These are phyloP conservation scores for Phylloboletellus chloephorus DNA, from an alignment of 1,284 basidiomycete species.

Conservation along the genomic window DNA sequence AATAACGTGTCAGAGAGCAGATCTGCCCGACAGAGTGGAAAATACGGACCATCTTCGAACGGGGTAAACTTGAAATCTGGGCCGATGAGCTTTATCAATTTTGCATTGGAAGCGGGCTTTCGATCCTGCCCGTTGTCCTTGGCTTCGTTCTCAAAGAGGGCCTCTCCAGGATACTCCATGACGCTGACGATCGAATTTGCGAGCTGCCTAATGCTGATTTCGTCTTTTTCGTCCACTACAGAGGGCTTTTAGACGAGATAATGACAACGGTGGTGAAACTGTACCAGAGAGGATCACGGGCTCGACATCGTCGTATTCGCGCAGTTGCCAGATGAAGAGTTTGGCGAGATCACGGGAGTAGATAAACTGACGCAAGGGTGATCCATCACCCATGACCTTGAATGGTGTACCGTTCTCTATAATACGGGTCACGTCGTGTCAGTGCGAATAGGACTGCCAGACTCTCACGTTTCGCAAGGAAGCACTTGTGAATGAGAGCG, in stretches of 20 bases:
- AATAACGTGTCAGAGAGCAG: slow-evolving; percentile 1
- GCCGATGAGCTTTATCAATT: slow-evolving; percentile 63
- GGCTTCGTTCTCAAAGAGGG: slow-evolving; percentile 53
- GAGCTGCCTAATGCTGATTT: slow-evolving; percentile 82
- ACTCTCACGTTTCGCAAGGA: slow-evolving; percentile 73
- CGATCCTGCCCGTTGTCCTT: slow-evolving; percentile 77
- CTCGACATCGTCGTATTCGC: slow-evolving; percentile 84
- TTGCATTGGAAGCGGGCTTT: slow-evolving; percentile 90
- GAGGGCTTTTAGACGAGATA: not conserved
- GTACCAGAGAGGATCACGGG: slow-evolving; percentile 83
- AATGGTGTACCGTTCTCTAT: slow-evolving; percentile 79
- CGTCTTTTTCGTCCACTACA: slow-evolving; percentile 81
- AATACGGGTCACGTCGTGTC: slow-evolving; percentile 1
- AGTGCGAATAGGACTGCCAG: not conserved
- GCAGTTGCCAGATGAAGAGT: slow-evolving; percentile 86
- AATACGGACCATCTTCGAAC: slow-evolving; percentile 61
- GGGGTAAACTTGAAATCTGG: slow-evolving; percentile 78
- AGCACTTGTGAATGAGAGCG: slow-evolving; percentile 83
- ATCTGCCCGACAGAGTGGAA: slow-evolving; percentile 22
- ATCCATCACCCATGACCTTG: slow-evolving; percentile 78
- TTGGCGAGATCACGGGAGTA: slow-evolving; percentile 91
- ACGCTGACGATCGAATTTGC: slow-evolving; percentile 80
- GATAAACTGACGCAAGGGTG: slow-evolving; percentile 88
- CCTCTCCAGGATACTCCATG: slow-evolving; percentile 48
- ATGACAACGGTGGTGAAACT: slow-evolving; percentile 11